A percentile compares a stretch with the other conserved stretches of the same genome.
Conservation (phyloP, 2,329 filamentous ascomycete genomes). For the Ophiostoma sp. region DNA sequence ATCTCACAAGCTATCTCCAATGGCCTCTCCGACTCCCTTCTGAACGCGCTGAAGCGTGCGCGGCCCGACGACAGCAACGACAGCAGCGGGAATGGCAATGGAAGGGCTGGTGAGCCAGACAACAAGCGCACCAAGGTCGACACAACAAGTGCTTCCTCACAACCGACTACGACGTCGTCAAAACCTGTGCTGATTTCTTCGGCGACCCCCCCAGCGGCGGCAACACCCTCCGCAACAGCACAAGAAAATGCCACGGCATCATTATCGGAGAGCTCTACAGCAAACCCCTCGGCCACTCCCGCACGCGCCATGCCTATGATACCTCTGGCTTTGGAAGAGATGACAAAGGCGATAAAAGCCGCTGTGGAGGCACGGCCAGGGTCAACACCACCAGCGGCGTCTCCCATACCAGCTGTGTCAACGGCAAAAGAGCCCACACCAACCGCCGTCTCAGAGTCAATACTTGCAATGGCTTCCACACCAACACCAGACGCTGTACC, state of each 20-base stretch:
- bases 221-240: background rate
- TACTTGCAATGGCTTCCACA: background rate
- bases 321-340: background rate
- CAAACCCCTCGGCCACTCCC: background rate
- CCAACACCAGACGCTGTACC: background rate
- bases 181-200: background rate
- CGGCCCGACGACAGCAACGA: conserved; percentile 25
- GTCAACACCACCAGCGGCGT: background rate
- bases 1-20: conserved; percentile 12
- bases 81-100: background rate
- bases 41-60: conserved; percentile 28
- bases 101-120: background rate
- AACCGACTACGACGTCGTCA: background rate
- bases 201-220: conserved; percentile 6
- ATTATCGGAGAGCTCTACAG: background rate
- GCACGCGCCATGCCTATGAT: background rate
- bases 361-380: conserved; percentile 11
- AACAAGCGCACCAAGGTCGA: conserved; percentile 30
- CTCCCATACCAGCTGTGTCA: background rate
- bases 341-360: background rate
- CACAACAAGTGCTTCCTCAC: background rate
- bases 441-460: background rate
- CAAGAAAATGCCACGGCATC: background rate
- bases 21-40: conserved; percentile 21
- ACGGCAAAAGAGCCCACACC: background rate